Conservation (phyloP, 352 stramenopile species). For the Phytophthora capsici region DNA sequence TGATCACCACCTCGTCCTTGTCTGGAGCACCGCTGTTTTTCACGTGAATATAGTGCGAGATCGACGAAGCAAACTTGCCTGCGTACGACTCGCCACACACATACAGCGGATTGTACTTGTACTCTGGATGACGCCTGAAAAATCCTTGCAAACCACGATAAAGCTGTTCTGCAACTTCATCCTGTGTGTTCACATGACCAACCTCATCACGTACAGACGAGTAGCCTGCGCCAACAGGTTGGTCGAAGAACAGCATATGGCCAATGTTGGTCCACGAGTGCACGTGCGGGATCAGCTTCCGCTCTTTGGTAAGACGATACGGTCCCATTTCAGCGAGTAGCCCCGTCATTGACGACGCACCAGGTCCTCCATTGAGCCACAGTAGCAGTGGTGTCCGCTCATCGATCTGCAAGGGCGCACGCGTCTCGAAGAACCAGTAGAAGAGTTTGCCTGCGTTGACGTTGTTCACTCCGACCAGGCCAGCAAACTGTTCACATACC, state of each 20-base stretch:
- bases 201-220: slow-evolving; percentile 72
- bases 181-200: slow-evolving; percentile 74
- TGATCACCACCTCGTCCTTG: slow-evolving; percentile 54
- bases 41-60: slow-evolving; percentile 94
- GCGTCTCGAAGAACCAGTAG: slow-evolving; percentile 89
- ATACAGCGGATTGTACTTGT: slow-evolving; percentile 65
- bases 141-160: slow-evolving; percentile 94
- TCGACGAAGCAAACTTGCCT: slow-evolving; percentile 96
- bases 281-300: slow-evolving; percentile 71
- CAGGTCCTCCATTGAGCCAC: slow-evolving; percentile 85
- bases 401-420: slow-evolving; percentile 47
- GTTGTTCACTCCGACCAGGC: slow-evolving; percentile 68
- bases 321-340: slow-evolving; percentile 82
- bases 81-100: slow-evolving; percentile 95
- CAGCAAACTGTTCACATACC: slow-evolving; percentile 65
- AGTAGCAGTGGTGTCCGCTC: slow-evolving; percentile 68
- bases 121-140: slow-evolving; percentile 87
- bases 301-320: slow-evolving; percentile 71
- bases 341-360: slow-evolving; percentile 81
- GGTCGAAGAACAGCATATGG: slow-evolving; percentile 89
- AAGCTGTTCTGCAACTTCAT: slow-evolving; percentile 86
- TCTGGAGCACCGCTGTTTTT: slow-evolving; percentile 65
- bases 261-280: slow-evolving; percentile 79
- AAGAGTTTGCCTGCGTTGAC: slow-evolving; percentile 69
- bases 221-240: slow-evolving; percentile 84